Evolutionary conservation across 495 filamentous ascomycete genomes (phyloP).

Genomic region (Xylaria scruposa): DNA sequence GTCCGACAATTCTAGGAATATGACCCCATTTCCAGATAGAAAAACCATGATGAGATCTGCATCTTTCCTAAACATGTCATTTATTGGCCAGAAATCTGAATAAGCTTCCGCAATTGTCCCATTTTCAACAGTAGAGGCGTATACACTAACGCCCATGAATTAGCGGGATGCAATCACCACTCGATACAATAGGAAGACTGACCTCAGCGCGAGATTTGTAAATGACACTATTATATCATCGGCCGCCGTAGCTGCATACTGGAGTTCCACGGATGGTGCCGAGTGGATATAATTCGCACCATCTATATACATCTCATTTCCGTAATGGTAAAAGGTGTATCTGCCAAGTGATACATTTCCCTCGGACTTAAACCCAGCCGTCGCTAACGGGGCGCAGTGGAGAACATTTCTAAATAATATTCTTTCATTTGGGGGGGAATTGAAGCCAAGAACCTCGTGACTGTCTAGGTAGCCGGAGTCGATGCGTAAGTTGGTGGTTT

Average conservation of each 20-base stretch:
- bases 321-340: constrained; percentile 8
- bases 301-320: background rate
- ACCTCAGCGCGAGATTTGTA: background rate
- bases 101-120: background rate
- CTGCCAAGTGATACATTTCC: background rate
- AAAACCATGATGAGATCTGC: constrained; percentile 7
- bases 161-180: background rate
- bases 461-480: constrained; percentile 14
- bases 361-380: background rate
- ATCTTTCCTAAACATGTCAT: background rate
- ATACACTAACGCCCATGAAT: background rate
- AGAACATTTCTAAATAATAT: constrained; percentile 11
- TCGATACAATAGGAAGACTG: background rate
- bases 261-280: background rate
- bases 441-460: constrained; percentile 1
- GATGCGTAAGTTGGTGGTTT: background rate
- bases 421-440: constrained; percentile 16
- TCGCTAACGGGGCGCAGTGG: constrained; percentile 7
- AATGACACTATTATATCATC: background rate
- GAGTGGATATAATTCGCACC: background rate
- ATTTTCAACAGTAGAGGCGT: background rate
- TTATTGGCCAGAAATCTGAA: background rate
- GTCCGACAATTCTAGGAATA: background rate
- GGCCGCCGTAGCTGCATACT: background rate
- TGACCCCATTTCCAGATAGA: constrained; percentile 10